These are phyloP conservation scores for Carex pumila DNA, from an alignment of 176 grass and related monocot genomes.

Conservation along the genomic window DNA sequence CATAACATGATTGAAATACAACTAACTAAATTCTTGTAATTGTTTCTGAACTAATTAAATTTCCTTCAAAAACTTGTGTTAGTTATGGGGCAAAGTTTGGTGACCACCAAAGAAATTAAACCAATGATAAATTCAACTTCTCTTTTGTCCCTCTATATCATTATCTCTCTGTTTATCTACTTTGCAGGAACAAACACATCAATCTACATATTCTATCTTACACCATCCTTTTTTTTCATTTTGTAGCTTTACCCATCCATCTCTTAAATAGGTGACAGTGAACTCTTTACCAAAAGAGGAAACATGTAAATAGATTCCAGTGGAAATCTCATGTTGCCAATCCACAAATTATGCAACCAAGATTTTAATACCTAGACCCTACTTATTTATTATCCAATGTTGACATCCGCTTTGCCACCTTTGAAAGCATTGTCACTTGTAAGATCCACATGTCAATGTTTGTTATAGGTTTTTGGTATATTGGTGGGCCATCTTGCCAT, in stretches of 20 bases:
- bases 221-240: conserved; percentile 12
- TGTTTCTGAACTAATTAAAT: neutral
- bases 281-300: conserved; percentile 1
- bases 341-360: conserved; percentile 11
- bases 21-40: neutral
- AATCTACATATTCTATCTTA: conserved; percentile 7
- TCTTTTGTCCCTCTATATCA: neutral
- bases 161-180: neutral
- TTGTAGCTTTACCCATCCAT: neutral
- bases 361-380: conserved; percentile 16
- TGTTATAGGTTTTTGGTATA: conserved; percentile 14
- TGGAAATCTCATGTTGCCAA: conserved; percentile 2
- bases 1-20: neutral
- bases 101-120: neutral
- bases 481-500: neutral
- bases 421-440: conserved; percentile 10
- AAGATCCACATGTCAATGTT: conserved; percentile 6
- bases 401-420: conserved; percentile 16
- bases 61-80: neutral
- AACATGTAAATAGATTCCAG: neutral
- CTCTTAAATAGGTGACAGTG: conserved; percentile 8
- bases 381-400: conserved; percentile 11
- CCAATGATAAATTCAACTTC: neutral
- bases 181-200: neutral
- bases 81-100: neutral